Base-by-base conservation (phyloP, 2,329 filamentous ascomycete species). In the Diaporthe sp. region DNA sequence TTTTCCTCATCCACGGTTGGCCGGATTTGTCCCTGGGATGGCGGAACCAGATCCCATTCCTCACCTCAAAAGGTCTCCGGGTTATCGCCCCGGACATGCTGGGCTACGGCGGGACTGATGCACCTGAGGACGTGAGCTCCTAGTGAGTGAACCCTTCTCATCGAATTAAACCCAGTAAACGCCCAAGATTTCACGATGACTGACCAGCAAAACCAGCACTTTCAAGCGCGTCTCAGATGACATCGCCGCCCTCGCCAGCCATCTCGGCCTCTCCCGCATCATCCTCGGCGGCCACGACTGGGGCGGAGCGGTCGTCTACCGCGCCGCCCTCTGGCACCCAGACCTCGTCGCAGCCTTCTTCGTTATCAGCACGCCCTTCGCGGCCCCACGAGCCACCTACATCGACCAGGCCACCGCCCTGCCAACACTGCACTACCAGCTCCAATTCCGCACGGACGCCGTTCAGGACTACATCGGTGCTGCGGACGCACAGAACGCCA, bases 211-310 rank as follows among this genome's bases (percentile, higher is more conserved):
- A 28, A 25, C 17, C 19, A 71, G 68, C 54, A 71, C 90, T 28
- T 86, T 91, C 81, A 96, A 95, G 85, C 90, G 88, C 77, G 90
- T 93, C 75, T 89, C 94, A 28, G 90, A 92, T 68, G 95, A 98
- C 80, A 89, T 98, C 78, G 92, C 91, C 28, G 92, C 60, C 50
- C 40, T 25, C 58, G 67, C 38, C 67, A 74, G 71, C 28, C 50
- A 58, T 12, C 68, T 71, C 9, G 68, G 54, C 28, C 33, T 71
- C 4, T 71, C 68, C 1, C 85, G 85, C 73, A 93, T 98, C 80
- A 92, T 98, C 73, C 89, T 98, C 19, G 95, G 95, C 66, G 96
- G 95, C 10, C 96, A 98, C 85, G 96, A 98, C 84, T 98, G 96
- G 94, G 96, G 96, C 82, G 95, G 94, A 79, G 87, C 89, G 3